Percentiles rank a stretch among this genome's conserved stretches.
These are phyloP conservation scores for Tylopilus felleus DNA, from an alignment of 768 basidiomycete species.

Conservation along the genomic window DNA sequence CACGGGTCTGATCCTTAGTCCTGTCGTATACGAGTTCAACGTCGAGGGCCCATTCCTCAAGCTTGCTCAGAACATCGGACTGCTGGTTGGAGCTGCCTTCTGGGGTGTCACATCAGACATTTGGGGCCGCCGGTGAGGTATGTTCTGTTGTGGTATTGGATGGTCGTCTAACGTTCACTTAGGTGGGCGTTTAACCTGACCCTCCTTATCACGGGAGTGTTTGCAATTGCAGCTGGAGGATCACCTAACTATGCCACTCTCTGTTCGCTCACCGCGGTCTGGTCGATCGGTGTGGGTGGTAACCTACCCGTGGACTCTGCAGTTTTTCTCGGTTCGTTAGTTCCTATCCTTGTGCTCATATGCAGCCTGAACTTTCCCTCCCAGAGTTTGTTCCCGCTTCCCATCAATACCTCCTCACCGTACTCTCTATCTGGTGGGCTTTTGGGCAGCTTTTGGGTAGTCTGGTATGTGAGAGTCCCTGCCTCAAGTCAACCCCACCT, in stretches of 20 bases:
- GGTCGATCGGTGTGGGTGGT: constrained; percentile 70
- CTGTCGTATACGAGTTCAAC: constrained; percentile 63
- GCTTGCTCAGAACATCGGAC: constrained; percentile 68
- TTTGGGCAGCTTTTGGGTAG: constrained; percentile 67
- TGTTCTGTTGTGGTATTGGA: neutral
- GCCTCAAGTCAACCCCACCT: neutral
- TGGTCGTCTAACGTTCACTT: constrained; percentile 7
- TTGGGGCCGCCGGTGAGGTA: constrained; percentile 60
- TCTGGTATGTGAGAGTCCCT: constrained; percentile 28
- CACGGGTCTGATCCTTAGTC: constrained; percentile 60
- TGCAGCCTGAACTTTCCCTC: neutral
- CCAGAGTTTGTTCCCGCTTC: constrained; percentile 66
- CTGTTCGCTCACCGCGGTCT: constrained; percentile 50
- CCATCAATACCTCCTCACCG: constrained; percentile 72
- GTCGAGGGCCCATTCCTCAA: constrained; percentile 61
- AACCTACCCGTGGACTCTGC: constrained; percentile 75
- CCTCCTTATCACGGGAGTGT: constrained; percentile 61
- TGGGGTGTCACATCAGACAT: constrained; percentile 69
- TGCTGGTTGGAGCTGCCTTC: constrained; percentile 64
- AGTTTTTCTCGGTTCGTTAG: constrained; percentile 62
- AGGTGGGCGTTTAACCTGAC: constrained; percentile 72
- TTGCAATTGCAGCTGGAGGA: constrained; percentile 61
- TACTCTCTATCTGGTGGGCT: constrained; percentile 80
- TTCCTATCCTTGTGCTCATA: neutral
- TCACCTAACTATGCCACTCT: constrained; percentile 51